These are phyloP conservation scores for Podila horticola DNA, from an alignment of 192 early-diverging fungal genomes.

Conservation along the genomic window DNA sequence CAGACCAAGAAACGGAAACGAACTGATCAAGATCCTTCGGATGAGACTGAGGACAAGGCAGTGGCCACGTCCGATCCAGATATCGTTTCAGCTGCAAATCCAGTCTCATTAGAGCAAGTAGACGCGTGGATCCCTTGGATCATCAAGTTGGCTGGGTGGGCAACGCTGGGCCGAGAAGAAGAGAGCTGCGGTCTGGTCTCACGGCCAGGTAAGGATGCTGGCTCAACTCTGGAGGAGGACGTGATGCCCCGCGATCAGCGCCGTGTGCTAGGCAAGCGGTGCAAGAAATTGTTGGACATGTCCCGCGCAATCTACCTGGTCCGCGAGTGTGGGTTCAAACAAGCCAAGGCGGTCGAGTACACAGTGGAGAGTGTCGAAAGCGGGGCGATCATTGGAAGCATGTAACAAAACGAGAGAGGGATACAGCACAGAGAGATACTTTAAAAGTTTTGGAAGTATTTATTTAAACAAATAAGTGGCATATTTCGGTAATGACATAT, in stretches of 20 bases:
- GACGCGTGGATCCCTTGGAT: slow-evolving; percentile 44
- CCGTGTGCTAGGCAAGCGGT: slow-evolving; percentile 40
- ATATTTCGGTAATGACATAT: neutral
- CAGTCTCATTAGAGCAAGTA: slow-evolving; percentile 20
- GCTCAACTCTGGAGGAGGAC: neutral
- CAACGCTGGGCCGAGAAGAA: slow-evolving; percentile 38
- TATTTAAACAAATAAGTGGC: neutral
- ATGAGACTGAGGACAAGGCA: neutral
- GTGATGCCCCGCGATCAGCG: slow-evolving; percentile 33
- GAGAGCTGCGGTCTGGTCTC: slow-evolving; percentile 33
- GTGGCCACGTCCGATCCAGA: neutral
- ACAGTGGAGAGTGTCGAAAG: slow-evolving; percentile 45
- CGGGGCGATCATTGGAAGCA: slow-evolving; percentile 36
- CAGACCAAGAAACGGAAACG: slow-evolving; percentile 36
- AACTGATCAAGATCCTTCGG: neutral
- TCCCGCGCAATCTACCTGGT: slow-evolving; percentile 36
- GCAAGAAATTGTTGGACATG: slow-evolving; percentile 48
- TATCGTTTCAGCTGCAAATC: neutral
- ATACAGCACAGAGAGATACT: neutral
- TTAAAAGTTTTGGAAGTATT: no score
- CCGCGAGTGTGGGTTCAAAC: slow-evolving; percentile 40
- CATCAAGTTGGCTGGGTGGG: slow-evolving; percentile 45
- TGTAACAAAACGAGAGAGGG: slow-evolving; percentile 13
- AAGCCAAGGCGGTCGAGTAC: slow-evolving; percentile 44
- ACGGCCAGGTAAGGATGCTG: slow-evolving; percentile 41